These are phyloP conservation scores for Leishmania tarentolae DNA, from an alignment of 208 protist genomes.

Conservation along the genomic window DNA sequence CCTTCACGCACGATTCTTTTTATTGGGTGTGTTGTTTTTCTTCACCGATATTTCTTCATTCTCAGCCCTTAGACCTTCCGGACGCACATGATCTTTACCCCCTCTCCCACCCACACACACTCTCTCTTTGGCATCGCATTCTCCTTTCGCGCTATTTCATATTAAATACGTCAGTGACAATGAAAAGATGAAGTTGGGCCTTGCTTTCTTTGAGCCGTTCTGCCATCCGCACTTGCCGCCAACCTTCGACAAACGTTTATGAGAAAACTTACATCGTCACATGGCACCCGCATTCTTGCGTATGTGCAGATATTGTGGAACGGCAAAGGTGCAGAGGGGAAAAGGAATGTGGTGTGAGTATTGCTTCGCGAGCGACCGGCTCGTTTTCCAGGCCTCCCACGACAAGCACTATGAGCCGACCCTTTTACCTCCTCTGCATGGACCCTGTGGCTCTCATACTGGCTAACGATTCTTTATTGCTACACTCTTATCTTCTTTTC, in stretches of 20 bases:
- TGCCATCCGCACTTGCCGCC: not conserved
- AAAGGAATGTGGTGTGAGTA: not conserved
- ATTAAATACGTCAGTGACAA: not conserved
- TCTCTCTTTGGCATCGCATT: not conserved
- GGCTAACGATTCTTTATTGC: not conserved
- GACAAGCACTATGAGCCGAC: not conserved
- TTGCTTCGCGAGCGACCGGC: not conserved
- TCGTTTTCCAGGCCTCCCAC: not conserved
- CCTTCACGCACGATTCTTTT: conserved; percentile 5
- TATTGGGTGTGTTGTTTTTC: not conserved
- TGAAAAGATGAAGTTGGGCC: not conserved
- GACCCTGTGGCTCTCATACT: not conserved
- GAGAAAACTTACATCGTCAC: not conserved
- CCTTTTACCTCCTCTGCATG: not conserved
- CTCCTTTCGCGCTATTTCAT: not conserved
- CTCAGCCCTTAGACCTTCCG: not conserved
- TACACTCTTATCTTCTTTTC: not conserved
- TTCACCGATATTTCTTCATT: not conserved
- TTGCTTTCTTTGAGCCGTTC: not conserved
- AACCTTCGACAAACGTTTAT: not conserved
- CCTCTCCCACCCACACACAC: too few relatives aligned
- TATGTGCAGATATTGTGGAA: not conserved
- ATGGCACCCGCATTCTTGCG: not conserved
- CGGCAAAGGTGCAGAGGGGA: not conserved
- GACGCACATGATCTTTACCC: not conserved